Conservation (phyloP, 2,329 filamentous ascomycete genomes). For the Ciborinia camelliae region DNA sequence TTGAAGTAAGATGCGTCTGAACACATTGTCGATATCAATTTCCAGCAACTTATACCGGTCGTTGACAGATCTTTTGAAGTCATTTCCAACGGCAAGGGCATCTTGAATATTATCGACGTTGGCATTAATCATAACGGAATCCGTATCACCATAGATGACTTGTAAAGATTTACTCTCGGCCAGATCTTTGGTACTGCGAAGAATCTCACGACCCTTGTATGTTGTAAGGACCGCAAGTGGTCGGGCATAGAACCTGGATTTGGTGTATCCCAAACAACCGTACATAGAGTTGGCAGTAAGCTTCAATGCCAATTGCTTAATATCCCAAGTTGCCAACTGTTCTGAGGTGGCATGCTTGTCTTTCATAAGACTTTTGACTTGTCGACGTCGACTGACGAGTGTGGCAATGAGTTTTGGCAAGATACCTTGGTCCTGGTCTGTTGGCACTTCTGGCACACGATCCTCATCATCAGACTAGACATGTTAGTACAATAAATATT, state of each 20-base stretch:
- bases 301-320: slow-evolving; percentile 94
- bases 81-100: slow-evolving; percentile 84
- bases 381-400: slow-evolving; percentile 79
- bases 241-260: slow-evolving; percentile 94
- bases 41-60: slow-evolving; percentile 88
- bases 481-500: slow-evolving; percentile 23
- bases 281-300: slow-evolving; percentile 99
- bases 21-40: slow-evolving; percentile 97
- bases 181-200: slow-evolving; percentile 91
- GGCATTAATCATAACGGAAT: slow-evolving; percentile 99
- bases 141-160: slow-evolving; percentile 98
- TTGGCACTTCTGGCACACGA: slow-evolving; percentile 80
- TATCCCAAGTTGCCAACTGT: slow-evolving; percentile 92
- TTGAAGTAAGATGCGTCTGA: slow-evolving; percentile 86
- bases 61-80: slow-evolving; percentile 95
- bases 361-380: slow-evolving; percentile 98
- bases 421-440: slow-evolving; percentile 75
- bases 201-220: slow-evolving; percentile 95
- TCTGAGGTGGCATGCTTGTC: slow-evolving; percentile 81
- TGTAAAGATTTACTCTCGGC: slow-evolving; percentile 87
- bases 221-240: slow-evolving; percentile 94
- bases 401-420: slow-evolving; percentile 88
- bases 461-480: slow-evolving; percentile 73
- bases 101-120: slow-evolving; percentile 92
- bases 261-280: slow-evolving; percentile 93